Base-by-base conservation (phyloP, 345 rosid genomes). In the Syzygium oleosum region DNA sequence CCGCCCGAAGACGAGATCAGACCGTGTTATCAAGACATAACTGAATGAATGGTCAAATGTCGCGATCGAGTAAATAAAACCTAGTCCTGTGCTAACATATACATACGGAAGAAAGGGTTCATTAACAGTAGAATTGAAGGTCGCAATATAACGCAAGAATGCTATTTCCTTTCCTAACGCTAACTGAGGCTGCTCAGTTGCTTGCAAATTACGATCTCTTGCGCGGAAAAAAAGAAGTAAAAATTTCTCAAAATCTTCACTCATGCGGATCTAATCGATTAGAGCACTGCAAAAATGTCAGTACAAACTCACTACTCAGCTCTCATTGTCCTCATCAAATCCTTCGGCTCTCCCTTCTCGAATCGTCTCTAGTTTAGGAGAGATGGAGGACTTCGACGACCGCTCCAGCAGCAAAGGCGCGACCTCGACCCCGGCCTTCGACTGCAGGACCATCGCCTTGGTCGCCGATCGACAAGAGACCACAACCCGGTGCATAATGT, bases 341-440 rank as follows among this genome's bases (percentile, higher is more conserved):
- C 92, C 93, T 88, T 92, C 93, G 3, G 77, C 87, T 86, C 53
- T 84, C 79, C 91, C 95, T 84, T 92, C 93, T 53, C 65, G 84
- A 21, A 93, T 94, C 1, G 95, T 91, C 87, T 93, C 96, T 43
- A 94, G 79, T 9, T 83, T 88, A 2, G 94, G 93, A 56, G 86
- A 84, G 84, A 49, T 87, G 6, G 94, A 91, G 31, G 89, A 77
- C 88, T 89, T 91, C 13, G 46, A 80, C 2, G 86, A 90, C 31
- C 80, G 88, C 25, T 29, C 88, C 14, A 93, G 85, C 83, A 88
- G 92, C 3, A 84, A 63, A 7, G 95, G 93, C 5, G 90, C 91
- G 8, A 90, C 91, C 92, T 93, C 95, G 6, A 91, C 84, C 92
- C 91, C 90, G 2, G 90, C 91, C 85, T 79, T 89, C 92, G 56